Conservation (phyloP, 495 filamentous ascomycete genomes). For the Neurospora sp. region DNA sequence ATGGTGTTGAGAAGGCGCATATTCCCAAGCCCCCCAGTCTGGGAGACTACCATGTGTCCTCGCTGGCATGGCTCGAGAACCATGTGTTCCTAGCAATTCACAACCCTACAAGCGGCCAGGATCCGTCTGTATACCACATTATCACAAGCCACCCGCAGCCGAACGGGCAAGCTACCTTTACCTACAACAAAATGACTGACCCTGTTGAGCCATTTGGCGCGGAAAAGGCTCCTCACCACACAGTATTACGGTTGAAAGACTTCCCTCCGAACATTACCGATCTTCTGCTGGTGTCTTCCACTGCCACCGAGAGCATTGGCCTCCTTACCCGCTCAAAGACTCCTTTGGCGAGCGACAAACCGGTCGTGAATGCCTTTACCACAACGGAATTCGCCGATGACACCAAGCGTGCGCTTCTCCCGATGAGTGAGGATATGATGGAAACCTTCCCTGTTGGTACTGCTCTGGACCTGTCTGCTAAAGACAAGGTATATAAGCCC, state of each 20-base stretch:
- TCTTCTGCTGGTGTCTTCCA: slow-evolving; percentile 72
- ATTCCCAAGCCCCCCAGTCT: slow-evolving; percentile 70
- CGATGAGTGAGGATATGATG: slow-evolving; percentile 48
- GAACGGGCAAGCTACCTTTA: slow-evolving; percentile 35
- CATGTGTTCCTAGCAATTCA: slow-evolving; percentile 73
- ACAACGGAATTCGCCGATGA: slow-evolving; percentile 68
- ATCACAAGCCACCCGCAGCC: slow-evolving; percentile 52
- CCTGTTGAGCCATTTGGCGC: slow-evolving; percentile 59
- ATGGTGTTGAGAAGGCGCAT: slow-evolving; percentile 61
- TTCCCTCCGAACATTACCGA: slow-evolving; percentile 73
- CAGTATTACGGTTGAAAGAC: slow-evolving; percentile 60
- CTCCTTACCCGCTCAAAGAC: slow-evolving; percentile 61
- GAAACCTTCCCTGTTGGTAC: slow-evolving; percentile 76
- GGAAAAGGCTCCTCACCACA: slow-evolving; percentile 63
- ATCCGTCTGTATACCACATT: slow-evolving; percentile 59
- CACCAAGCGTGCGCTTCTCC: slow-evolving; percentile 64
- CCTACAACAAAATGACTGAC: slow-evolving; percentile 63
- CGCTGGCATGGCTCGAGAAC: slow-evolving; percentile 81
- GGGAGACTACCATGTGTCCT: slow-evolving; percentile 66
- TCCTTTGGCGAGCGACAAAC: slow-evolving; percentile 51
- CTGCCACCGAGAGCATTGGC: slow-evolving; percentile 64
- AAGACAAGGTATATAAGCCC: slow-evolving; percentile 66
- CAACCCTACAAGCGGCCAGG: slow-evolving; percentile 48
- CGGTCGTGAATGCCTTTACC: slow-evolving; percentile 56
- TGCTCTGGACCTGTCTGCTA: slow-evolving; percentile 71